These are phyloP conservation scores for Castanospermum australe DNA, from an alignment of 306 rosid species.

Conservation along the genomic window DNA sequence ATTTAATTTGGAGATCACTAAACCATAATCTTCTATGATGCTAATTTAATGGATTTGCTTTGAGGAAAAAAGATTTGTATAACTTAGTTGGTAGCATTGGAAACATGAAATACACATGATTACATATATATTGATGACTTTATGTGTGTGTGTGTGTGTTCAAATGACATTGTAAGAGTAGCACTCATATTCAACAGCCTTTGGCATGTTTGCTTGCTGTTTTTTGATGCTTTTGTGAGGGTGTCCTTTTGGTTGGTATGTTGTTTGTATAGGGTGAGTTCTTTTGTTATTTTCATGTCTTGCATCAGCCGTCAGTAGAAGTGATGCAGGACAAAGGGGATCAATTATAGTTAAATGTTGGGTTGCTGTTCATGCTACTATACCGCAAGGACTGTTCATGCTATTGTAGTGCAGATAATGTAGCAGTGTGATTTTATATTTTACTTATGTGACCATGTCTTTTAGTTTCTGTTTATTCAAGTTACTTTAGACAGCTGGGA, in stretches of 20 bases:
- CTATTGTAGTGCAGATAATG: no score
- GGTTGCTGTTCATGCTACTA: no score
- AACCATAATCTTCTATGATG: neutral
- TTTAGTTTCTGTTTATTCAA: no score
- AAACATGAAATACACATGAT: neutral
- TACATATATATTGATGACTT: neutral
- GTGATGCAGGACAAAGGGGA: no score
- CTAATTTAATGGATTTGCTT: slow-evolving; percentile 9
- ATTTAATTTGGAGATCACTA: neutral
- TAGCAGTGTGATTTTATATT: no score
- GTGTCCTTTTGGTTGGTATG: neutral
- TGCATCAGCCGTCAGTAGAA: neutral
- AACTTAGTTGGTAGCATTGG: neutral
- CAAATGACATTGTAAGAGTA: neutral
- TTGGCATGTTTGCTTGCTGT: neutral
- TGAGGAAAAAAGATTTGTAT: neutral
- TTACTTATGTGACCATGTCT: no score
- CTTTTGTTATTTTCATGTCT: neutral
- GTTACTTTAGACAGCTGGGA: no score
- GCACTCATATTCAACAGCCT: neutral
- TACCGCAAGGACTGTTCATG: no score
- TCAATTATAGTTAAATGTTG: no score
- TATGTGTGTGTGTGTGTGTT: neutral
- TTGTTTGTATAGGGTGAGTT: neutral
- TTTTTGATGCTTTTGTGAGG: neutral